These are phyloP conservation scores for Agroathelia rolfsii DNA, from an alignment of 1,284 basidiomycete species.

Conservation along the genomic window DNA sequence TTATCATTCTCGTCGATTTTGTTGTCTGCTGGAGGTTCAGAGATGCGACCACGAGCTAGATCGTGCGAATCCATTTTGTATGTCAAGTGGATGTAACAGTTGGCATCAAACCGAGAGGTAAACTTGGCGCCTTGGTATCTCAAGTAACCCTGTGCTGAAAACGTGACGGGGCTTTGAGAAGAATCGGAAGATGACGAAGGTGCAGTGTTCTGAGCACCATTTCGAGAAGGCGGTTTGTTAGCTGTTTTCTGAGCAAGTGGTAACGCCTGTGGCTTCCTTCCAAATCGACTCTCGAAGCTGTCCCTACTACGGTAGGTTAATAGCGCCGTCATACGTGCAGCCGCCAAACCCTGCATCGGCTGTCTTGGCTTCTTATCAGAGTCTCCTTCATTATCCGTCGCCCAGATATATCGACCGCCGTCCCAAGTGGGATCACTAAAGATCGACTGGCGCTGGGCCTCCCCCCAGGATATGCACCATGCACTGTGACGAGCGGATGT, in stretches of 20 bases:
- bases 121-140: constrained; percentile 98
- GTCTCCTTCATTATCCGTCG: too few relatives aligned
- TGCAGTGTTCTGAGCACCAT: too few relatives aligned
- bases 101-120: constrained; percentile 86
- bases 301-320: constrained; percentile 67
- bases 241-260: constrained; percentile 13
- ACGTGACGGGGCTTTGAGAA: constrained; percentile 22
- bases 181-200: constrained; percentile 12
- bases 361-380: too few relatives aligned
- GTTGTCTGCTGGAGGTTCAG: constrained; percentile 14
- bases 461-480: constrained; percentile 79
- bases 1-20: constrained; percentile 29
- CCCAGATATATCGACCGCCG: constrained; percentile 64
- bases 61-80: constrained; percentile 97
- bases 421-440: constrained; percentile 67
- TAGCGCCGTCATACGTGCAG: constrained; percentile 70
- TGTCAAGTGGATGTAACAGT: constrained; percentile 96
- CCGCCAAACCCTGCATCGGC: constrained; percentile 55
- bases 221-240: too few relatives aligned
- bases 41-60: constrained; percentile 39
- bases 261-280: constrained; percentile 48
- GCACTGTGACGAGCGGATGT: constrained; percentile 68
- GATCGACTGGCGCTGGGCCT: constrained; percentile 70
- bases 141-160: constrained; percentile 81
- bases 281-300: constrained; percentile 67